Evolutionary conservation across 768 basidiomycete genomes (phyloP), one percentile per base, ranked within the genome.

Genomic region (Mrakia gelida): DNA sequence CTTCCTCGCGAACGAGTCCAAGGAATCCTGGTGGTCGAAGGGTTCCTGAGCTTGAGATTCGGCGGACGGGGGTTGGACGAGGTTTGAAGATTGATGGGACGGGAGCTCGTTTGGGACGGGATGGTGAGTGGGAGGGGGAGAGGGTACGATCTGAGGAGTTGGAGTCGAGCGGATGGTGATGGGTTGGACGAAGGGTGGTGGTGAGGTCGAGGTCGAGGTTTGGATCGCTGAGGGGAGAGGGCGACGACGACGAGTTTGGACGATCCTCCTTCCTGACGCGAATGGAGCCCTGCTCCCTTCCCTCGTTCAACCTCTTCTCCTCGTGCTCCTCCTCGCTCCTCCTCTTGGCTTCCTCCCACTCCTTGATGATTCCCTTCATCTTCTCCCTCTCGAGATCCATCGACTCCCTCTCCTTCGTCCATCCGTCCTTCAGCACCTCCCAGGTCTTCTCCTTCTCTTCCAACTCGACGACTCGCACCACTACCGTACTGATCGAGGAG

Each of bases 331-430:
- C 84, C 61, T 83, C 81, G 38, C 84, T 84, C 13, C 84, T 75
- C 41, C 81, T 54, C 76, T 84, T 85, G 18, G 82, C 82, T 75
- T 85, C 84, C 84, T 95, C 95, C 91, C 92, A 95, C 80, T 95
- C 92, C 62, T 92, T 90, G 70, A 91, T 87, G 16, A 92, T 92
- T 30, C 87, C 86, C 61, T 87, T 87, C 15, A 97, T 86, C 28
- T 92, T 87, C 79, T 91, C 91, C 7, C 94, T 87, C 84, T 97
- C 95, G 54, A 88, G 86, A 1, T 87, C 88, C 94, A 94, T 96
- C 76, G 92, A 91, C 80, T 92, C 91, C 81, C 90, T 89, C 43
- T 95, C 90, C 41, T 84, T 86, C 49, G 86, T 88, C 93, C 93
- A 95, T 45, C 45, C 45, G 11, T 13, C 45, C 45, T 10, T 45